Evolutionary conservation across 495 filamentous ascomycete genomes (phyloP).

Genomic region (Pyronema domesticum): DNA sequence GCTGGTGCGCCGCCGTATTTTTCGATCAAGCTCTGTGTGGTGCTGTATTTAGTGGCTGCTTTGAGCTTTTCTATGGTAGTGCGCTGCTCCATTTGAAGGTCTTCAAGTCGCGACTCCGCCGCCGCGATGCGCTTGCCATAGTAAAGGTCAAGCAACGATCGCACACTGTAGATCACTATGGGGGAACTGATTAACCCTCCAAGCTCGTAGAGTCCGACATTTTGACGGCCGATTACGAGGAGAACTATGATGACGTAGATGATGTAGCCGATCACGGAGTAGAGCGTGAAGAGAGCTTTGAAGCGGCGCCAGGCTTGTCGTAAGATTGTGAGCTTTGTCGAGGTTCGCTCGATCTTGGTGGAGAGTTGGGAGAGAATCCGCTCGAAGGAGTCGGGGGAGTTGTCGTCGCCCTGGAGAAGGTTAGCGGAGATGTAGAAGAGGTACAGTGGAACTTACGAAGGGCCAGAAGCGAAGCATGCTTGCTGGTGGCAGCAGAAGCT

Average conservation of each 20-base stretch:
- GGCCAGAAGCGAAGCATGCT: conserved; percentile 72
- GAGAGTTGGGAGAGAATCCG: conserved; percentile 68
- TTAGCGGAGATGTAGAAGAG: background rate
- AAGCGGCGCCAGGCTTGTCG: conserved; percentile 56
- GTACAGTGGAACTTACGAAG: conserved; percentile 32
- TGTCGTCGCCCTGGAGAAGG: conserved; percentile 47
- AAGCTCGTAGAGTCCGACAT: conserved; percentile 58
- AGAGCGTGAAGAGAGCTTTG: conserved; percentile 76
- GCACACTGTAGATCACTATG: conserved; percentile 35
- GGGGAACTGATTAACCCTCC: conserved; percentile 62
- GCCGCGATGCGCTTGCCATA: conserved; percentile 66
- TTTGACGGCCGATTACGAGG: conserved; percentile 70
- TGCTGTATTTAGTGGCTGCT: conserved; percentile 82
- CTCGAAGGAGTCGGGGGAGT: conserved; percentile 82
- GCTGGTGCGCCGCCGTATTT: conserved; percentile 58
- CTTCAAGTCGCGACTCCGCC: conserved; percentile 49
- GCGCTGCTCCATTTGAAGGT: conserved; percentile 54
- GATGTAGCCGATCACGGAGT: conserved; percentile 75
- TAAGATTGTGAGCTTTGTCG: conserved; percentile 49
- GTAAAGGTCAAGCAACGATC: conserved; percentile 29
- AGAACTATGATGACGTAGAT: conserved; percentile 62
- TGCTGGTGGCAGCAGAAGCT: conserved; percentile 6
- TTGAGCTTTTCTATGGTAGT: conserved; percentile 88
- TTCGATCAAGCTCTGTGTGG: conserved; percentile 78
- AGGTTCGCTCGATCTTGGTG: conserved; percentile 56